A percentile compares a stretch with the other conserved stretches of the same genome.
phyloP scores from a whole-genome alignment of 106 monocot species.

The Acorus gramineus region DNA sequence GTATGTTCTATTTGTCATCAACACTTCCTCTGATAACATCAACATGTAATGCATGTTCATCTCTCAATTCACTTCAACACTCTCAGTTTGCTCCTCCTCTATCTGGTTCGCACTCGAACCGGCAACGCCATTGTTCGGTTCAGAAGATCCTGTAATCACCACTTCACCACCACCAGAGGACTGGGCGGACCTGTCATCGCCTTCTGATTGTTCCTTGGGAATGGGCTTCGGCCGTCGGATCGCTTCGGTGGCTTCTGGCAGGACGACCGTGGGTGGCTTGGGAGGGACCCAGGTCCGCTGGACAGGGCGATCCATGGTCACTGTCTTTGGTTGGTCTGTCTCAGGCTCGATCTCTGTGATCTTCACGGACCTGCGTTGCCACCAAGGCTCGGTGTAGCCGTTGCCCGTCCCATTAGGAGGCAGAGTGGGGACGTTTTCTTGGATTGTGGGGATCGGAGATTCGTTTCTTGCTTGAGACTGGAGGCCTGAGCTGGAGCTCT shows the following conservation, averaged over 20 bases:
- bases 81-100: conserved; percentile 15
- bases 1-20: too few species aligned
- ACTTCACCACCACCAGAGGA: conserved; percentile 7
- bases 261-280: conserved; percentile 65
- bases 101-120: conserved; percentile 10
- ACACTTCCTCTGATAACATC: too few species aligned
- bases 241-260: conserved; percentile 74
- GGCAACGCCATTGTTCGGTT: neutral
- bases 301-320: conserved; percentile 5
- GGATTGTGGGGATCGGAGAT: conserved; percentile 5
- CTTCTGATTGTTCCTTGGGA: conserved; percentile 19
- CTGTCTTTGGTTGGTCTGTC: conserved; percentile 19
- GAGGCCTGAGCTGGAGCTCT: too few species aligned
- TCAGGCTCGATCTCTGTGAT: conserved; percentile 57
- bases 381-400: conserved; percentile 39
- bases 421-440: conserved; percentile 11
- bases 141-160: neutral
- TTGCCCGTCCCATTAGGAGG: conserved; percentile 8
- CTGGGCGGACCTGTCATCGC: conserved; percentile 7
- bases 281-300: conserved; percentile 81
- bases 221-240: conserved; percentile 62
- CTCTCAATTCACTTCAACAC: conserved; percentile 9
- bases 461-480: conserved; percentile 18
- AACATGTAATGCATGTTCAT: too few species aligned
- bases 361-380: conserved; percentile 40